phyloP scores from a whole-genome alignment of 2,329 filamentous ascomycete genomes.

The Fusarium torulosum region DNA sequence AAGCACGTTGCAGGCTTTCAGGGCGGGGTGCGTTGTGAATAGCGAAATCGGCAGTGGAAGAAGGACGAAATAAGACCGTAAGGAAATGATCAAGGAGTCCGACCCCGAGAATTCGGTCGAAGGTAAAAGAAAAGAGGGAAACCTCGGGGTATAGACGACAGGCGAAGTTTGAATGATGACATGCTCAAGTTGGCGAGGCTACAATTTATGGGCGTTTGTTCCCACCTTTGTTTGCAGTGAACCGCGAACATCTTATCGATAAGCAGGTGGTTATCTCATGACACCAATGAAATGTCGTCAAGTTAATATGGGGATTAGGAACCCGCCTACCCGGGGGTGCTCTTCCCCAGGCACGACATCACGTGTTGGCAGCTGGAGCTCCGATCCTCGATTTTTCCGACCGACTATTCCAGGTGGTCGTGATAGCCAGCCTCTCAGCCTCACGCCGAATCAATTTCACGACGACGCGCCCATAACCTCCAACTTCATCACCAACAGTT shows the following conservation, averaged over 20 bases:
- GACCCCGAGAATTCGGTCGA: conserved; percentile 30
- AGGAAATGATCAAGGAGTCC: conserved; percentile 2
- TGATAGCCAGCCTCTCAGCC: conserved; percentile 48
- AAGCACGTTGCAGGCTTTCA: conserved; percentile 20
- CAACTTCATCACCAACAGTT: conserved; percentile 20
- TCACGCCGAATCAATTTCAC: conserved; percentile 44
- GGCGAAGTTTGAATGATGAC: conserved; percentile 40
- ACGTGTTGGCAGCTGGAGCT: conserved; percentile 42
- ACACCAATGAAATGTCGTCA: not conserved
- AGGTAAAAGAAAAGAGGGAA: conserved; percentile 24
- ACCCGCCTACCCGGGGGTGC: not conserved
- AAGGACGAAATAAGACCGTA: not conserved
- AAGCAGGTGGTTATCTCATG: conserved; percentile 10
- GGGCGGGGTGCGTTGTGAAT: conserved; percentile 29
- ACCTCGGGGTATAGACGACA: conserved; percentile 30
- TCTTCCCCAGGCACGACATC: conserved; percentile 16
- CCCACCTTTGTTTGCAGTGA: conserved; percentile 29
- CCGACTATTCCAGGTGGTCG: conserved; percentile 48
- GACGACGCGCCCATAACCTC: conserved; percentile 39
- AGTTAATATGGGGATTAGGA: not conserved
- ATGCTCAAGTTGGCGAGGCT: conserved; percentile 45
- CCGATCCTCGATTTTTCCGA: conserved; percentile 50
- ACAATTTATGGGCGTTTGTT: conserved; percentile 43
- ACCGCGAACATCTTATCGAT: conserved; percentile 43
- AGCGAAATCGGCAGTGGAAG: not conserved